Evolutionary conservation across 495 filamentous ascomycete species (phyloP).

Genomic region (Daldinia loculata): DNA sequence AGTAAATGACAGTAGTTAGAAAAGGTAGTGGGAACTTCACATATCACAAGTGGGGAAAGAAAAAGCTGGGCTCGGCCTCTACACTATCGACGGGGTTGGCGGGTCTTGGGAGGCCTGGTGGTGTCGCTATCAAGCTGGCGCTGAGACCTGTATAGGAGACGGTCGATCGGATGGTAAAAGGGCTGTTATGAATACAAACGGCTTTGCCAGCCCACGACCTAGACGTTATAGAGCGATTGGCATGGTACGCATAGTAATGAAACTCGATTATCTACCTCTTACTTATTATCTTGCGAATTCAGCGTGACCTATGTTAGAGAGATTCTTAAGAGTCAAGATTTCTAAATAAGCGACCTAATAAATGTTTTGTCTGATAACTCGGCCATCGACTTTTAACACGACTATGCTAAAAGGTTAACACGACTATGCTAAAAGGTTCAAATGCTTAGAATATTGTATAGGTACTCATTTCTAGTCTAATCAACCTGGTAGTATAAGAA

Average conservation of each 20-base stretch:
- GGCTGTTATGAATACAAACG: conserved; percentile 28
- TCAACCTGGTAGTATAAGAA: not conserved
- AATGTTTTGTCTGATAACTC: not conserved
- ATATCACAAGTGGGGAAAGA: conserved; percentile 1
- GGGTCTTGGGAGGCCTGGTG: not conserved
- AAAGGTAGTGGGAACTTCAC: not conserved
- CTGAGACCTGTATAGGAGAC: conserved; percentile 19
- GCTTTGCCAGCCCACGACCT: conserved; percentile 25
- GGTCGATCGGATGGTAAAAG: conserved; percentile 21
- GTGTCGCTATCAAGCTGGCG: conserved; percentile 3
- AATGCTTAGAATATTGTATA: not conserved
- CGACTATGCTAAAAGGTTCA: not conserved
- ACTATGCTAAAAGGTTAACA: not conserved
- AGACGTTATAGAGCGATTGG: conserved; percentile 31
- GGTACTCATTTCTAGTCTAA: conserved; percentile 1
- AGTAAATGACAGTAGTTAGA: not conserved
- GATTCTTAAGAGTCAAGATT: not conserved
- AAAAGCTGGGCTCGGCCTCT: not conserved
- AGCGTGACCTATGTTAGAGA: not conserved
- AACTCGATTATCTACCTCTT: conserved; percentile 5
- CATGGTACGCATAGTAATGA: conserved; percentile 39
- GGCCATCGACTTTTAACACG: not conserved
- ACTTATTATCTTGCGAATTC: not conserved
- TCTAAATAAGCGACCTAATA: not conserved
- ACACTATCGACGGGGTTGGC: not conserved